phyloP scores from a whole-genome alignment of 139 green algal species.

The Chlamydomonas incerta region DNA sequence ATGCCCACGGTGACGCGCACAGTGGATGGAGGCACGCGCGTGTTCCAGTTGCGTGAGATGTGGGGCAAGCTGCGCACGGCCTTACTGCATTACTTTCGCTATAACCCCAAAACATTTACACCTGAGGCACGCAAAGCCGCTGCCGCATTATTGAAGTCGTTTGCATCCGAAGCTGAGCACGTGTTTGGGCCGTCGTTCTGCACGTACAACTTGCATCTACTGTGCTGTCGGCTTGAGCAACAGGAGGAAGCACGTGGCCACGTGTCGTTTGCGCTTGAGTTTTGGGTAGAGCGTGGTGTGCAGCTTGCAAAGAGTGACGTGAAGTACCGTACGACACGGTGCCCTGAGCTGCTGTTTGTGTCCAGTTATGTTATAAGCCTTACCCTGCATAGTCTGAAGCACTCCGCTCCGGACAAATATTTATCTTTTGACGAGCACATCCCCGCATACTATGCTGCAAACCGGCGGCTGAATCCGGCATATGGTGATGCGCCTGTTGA shows the following conservation, averaged over 20 bases:
- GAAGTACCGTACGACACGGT: slow-evolving; percentile 18
- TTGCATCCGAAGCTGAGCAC: neutral
- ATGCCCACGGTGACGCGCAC: neutral
- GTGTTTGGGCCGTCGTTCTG: slow-evolving; percentile 6
- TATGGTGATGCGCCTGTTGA: no score
- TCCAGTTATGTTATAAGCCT: neutral
- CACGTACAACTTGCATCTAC: slow-evolving; percentile 34
- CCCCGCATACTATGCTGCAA: neutral
- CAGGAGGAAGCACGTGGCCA: slow-evolving; percentile 12
- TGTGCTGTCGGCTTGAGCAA: slow-evolving; percentile 2
- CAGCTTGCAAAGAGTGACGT: slow-evolving; percentile 9
- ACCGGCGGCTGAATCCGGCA: no score
- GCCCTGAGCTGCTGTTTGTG: slow-evolving; percentile 21
- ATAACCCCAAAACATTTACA: no score
- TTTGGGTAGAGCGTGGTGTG: slow-evolving; percentile 24
- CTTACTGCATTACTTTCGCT: neutral
- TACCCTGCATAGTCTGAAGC: neutral
- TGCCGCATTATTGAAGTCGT: neutral
- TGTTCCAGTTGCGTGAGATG: neutral
- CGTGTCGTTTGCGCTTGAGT: slow-evolving; percentile 3
- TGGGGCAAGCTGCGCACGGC: neutral
- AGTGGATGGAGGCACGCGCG: no score
- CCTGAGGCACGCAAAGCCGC: neutral
- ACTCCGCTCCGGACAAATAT: neutral
- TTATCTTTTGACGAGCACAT: slow-evolving; percentile 1